phyloP scores from a whole-genome alignment of 2,329 filamentous ascomycete species.

The Penicillium nordicum region DNA sequence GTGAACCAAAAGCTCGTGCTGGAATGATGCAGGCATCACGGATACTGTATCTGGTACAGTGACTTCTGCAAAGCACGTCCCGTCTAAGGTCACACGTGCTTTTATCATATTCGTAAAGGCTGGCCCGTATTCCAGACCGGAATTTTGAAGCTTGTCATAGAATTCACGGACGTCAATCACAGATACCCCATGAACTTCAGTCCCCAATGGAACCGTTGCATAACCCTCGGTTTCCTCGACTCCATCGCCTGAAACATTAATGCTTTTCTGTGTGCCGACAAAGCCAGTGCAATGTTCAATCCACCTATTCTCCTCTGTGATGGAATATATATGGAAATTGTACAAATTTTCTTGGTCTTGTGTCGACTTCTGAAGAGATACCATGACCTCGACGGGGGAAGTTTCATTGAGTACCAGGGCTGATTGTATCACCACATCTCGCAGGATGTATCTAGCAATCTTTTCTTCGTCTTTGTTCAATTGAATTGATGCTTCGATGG shows the following conservation, averaged over 20 bases:
- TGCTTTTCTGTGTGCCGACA: background rate
- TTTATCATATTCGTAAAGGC: constrained; percentile 25
- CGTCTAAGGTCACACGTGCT: constrained; percentile 8
- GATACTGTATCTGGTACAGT: constrained; percentile 25
- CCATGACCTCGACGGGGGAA: constrained; percentile 16
- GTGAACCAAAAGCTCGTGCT: constrained; percentile 29
- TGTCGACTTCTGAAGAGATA: constrained; percentile 7
- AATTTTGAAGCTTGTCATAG: constrained; percentile 22
- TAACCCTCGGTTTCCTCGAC: background rate
- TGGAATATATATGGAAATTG: constrained; percentile 24
- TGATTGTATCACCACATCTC: constrained; percentile 21
- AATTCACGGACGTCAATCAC: constrained; percentile 22
- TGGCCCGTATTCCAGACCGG: constrained; percentile 31
- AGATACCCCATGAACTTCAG: constrained; percentile 5
- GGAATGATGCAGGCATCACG: constrained; percentile 28
- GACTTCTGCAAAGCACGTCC: constrained; percentile 20
- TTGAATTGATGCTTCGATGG: constrained; percentile 26
- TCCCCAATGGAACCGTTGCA: background rate
- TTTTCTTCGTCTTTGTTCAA: background rate
- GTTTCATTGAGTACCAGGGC: constrained; percentile 24
- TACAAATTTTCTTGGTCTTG: constrained; percentile 2
- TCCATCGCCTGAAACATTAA: background rate
- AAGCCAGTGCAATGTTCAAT: constrained; percentile 25
- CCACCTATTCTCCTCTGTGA: constrained; percentile 22
- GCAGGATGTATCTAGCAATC: constrained; percentile 11